phyloP scores from a whole-genome alignment of 1,284 basidiomycete genomes.

The Marasmius sp. region DNA sequence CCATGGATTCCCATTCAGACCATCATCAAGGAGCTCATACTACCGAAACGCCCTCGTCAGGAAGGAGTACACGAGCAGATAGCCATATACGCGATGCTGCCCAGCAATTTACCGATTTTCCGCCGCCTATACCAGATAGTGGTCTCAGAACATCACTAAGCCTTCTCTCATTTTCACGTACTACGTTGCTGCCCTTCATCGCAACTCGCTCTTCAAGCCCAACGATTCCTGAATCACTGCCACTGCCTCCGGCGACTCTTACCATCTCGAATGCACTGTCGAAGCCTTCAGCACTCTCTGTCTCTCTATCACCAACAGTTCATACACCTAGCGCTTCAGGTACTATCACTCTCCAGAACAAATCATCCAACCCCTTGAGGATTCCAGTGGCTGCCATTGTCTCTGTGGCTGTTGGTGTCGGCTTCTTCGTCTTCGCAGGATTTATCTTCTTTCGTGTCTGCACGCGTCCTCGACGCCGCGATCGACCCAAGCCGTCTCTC shows the following conservation, averaged over 20 bases:
- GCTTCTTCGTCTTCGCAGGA: slow-evolving; percentile 54
- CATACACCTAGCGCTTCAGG: slow-evolving; percentile 4
- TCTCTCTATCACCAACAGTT: slow-evolving; percentile 2
- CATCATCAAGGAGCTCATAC: not conserved
- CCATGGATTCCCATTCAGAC: not conserved
- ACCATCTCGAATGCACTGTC: not conserved
- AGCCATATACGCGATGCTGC: not conserved
- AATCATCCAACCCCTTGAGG: slow-evolving; percentile 21
- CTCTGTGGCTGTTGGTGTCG: slow-evolving; percentile 57
- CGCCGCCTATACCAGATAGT: slow-evolving; percentile 16
- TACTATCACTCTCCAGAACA: slow-evolving; percentile 14
- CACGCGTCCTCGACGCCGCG: slow-evolving; percentile 46
- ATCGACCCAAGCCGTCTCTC: slow-evolving; percentile 63
- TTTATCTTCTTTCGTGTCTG: slow-evolving; percentile 49
- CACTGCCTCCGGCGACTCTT: slow-evolving; percentile 10
- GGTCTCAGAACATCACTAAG: not conserved
- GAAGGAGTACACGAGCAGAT: not conserved
- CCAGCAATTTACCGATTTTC: slow-evolving; percentile 6
- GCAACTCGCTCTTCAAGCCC: slow-evolving; percentile 16
- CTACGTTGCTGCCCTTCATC: slow-evolving; percentile 4
- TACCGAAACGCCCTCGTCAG: not conserved
- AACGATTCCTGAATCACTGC: slow-evolving; percentile 1
- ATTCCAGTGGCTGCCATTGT: slow-evolving; percentile 47
- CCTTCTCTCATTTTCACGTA: slow-evolving; percentile 1
- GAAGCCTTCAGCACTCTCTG: not conserved